phyloP scores from a whole-genome alignment of 352 stramenopile species.

The Blastocystis hominis region DNA sequence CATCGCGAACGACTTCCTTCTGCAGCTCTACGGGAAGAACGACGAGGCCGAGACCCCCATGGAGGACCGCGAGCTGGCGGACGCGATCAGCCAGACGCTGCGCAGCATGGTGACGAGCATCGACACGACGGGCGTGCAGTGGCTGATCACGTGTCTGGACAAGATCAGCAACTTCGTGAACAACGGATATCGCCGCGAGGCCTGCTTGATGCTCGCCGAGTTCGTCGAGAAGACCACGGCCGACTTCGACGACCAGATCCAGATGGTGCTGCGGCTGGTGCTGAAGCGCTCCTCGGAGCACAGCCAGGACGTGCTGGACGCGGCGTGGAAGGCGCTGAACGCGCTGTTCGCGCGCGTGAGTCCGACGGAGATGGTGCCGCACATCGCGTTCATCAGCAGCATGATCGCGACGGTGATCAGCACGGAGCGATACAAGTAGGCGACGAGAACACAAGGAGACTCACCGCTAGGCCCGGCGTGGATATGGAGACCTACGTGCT shows the following conservation, averaged over 20 bases:
- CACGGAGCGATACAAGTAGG: constrained; percentile 77
- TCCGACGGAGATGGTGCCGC: constrained; percentile 81
- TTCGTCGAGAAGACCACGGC: constrained; percentile 75
- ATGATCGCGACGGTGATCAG: constrained; percentile 85
- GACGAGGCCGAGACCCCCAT: constrained; percentile 61
- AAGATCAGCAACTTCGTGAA: constrained; percentile 83
- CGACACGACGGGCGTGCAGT: constrained; percentile 80
- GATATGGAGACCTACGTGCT: constrained; percentile 40
- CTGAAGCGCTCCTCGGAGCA: constrained; percentile 87
- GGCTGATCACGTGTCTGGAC: constrained; percentile 82
- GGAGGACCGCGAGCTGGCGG: constrained; percentile 62
- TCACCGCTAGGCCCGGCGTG: background rate
- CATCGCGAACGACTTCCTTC: constrained; percentile 75
- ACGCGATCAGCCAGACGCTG: constrained; percentile 64
- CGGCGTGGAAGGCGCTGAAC: constrained; percentile 76
- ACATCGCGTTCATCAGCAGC: constrained; percentile 91
- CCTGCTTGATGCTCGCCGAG: constrained; percentile 78
- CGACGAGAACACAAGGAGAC: constrained; percentile 74
- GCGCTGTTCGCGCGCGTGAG: constrained; percentile 79
- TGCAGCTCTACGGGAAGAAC: constrained; percentile 71
- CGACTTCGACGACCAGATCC: constrained; percentile 83
- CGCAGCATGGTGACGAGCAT: constrained; percentile 65
- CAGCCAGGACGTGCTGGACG: constrained; percentile 75
- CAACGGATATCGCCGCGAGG: constrained; percentile 73
- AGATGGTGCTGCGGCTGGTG: constrained; percentile 86